Conservation (phyloP, 345 rosid genomes). For the Eucalyptus tenuipes region DNA sequence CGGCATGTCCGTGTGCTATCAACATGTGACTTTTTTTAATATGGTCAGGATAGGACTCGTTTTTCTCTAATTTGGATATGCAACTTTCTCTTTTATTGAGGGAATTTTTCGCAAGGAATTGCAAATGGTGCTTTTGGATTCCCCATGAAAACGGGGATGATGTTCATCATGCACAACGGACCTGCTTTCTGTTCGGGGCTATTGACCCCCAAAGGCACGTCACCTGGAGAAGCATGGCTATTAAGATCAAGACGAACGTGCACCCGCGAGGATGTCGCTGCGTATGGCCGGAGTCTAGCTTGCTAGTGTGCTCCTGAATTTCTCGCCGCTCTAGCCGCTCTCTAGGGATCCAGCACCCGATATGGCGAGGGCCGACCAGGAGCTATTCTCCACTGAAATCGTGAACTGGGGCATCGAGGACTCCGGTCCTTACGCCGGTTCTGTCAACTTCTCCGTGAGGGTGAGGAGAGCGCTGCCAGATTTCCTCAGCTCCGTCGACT, state of each 20-base stretch:
- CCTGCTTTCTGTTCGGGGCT: neutral
- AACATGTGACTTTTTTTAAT: neutral
- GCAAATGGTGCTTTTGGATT: neutral
- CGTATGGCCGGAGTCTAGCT: neutral
- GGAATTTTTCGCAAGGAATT: neutral
- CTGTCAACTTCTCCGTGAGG: conserved; percentile 25
- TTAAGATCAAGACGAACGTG: neutral
- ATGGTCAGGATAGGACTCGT: accelerated
- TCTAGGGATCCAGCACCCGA: neutral
- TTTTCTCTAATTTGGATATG: too few relatives aligned
- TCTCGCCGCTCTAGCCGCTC: neutral
- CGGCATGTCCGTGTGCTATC: too few relatives aligned
- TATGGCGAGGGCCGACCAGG: neutral
- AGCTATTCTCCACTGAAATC: conserved; percentile 28
- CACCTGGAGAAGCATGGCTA: neutral
- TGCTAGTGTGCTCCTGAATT: neutral
- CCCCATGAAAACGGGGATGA: neutral
- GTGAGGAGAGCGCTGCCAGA: conserved; percentile 36
- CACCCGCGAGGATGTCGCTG: neutral
- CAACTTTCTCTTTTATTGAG: neutral
- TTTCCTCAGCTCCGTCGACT: conserved; percentile 35
- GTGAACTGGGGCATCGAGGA: conserved; percentile 23
- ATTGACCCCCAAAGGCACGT: neutral
- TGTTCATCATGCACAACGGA: neutral
- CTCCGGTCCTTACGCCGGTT: conserved; percentile 27